Evolutionary conservation across 2,329 filamentous ascomycete genomes (phyloP), one percentile per base, ranked within the genome.

Genomic region (Penicillium sp.): DNA sequence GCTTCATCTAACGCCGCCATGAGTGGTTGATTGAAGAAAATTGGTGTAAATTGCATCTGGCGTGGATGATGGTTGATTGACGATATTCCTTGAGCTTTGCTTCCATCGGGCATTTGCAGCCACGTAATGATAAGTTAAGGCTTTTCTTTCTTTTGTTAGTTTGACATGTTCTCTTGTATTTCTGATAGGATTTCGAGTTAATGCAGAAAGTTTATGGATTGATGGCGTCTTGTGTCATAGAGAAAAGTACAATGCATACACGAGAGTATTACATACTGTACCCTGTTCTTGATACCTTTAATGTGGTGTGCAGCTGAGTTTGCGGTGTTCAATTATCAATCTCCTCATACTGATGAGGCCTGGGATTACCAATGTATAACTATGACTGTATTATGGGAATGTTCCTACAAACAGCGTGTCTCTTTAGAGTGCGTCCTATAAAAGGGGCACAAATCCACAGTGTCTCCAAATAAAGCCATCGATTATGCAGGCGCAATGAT

Each of bases 111-210:
- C 37, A 60, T 60, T 54, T 50, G 50, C 51, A 53, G 47, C 47
- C 56, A 55, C 44, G 56, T 16, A 45, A 46, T 55, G 48, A 64
- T 59, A 55, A 43, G 44, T 57, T 43, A 42, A 55, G 53, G 27
- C 37, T 54, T 60, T 29, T 35, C 56, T 46, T 56, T 47, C 48
- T 55, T 55, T 58, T 35, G 37, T 57, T 43, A 47, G 53, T 54
- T 59, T 48, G 47, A 52, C 54, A 43, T 46, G 54, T 61, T 35
- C 13, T 44, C 44, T 29, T 53, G 31, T 45, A 16, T 44, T 53
- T 62, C 57, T 61, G 58, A 19, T 64, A 62, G 60, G 63, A 59
- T 60, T 63, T 54, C 31, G 50, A 55, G 54, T 63, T 65, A 66
- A 62, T 68, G 23, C 47, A 44, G 23, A 55, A 51, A 19, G 26